A percentile compares a stretch with the other conserved stretches of the same genome.
These are phyloP conservation scores for Solidago caesia DNA, from an alignment of 129 eudicot species.

Conservation along the genomic window DNA sequence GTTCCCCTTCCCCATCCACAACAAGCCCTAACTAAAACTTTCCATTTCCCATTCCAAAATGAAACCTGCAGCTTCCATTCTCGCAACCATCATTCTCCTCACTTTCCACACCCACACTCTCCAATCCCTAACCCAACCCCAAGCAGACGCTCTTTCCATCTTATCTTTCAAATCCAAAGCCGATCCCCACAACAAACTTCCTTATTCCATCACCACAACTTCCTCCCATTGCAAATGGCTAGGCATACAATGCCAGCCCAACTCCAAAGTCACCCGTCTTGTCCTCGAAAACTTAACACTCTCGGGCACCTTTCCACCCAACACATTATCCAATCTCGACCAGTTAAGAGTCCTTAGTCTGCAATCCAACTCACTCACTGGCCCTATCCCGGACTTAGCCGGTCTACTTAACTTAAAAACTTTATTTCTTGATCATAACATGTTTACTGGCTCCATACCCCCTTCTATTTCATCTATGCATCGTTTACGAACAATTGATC, in stretches of 20 bases:
- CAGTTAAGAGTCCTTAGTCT: slow-evolving; percentile 81
- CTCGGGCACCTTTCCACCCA: slow-evolving; percentile 53
- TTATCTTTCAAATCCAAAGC: slow-evolving; percentile 74
- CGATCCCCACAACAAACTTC: slow-evolving; percentile 49
- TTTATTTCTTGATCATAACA: slow-evolving; percentile 62
- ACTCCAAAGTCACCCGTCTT: slow-evolving; percentile 42
- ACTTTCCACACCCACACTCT: slow-evolving; percentile 1
- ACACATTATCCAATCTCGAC: slow-evolving; percentile 56
- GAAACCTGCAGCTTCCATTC: neutral
- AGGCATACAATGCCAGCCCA: slow-evolving; percentile 57
- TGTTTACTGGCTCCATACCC: slow-evolving; percentile 58
- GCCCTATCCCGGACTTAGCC: slow-evolving; percentile 78
- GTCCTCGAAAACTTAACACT: slow-evolving; percentile 46
- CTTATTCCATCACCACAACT: slow-evolving; percentile 33
- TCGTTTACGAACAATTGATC: slow-evolving; percentile 69
- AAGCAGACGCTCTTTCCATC: slow-evolving; percentile 48
- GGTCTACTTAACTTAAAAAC: slow-evolving; percentile 57
- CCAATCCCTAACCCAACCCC: slow-evolving; percentile 18
- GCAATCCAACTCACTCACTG: slow-evolving; percentile 72
- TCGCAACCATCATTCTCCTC: neutral
- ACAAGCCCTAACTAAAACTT: neutral
- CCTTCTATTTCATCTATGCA: slow-evolving; percentile 61
- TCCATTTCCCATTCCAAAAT: slow-evolving; percentile 10
- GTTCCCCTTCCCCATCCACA: neutral
- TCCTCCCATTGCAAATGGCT: slow-evolving; percentile 61